Percentiles rank a stretch among this genome's conserved stretches.
These are phyloP conservation scores for Plasmopara muralis DNA, from an alignment of 352 stramenopile species.

Conservation along the genomic window DNA sequence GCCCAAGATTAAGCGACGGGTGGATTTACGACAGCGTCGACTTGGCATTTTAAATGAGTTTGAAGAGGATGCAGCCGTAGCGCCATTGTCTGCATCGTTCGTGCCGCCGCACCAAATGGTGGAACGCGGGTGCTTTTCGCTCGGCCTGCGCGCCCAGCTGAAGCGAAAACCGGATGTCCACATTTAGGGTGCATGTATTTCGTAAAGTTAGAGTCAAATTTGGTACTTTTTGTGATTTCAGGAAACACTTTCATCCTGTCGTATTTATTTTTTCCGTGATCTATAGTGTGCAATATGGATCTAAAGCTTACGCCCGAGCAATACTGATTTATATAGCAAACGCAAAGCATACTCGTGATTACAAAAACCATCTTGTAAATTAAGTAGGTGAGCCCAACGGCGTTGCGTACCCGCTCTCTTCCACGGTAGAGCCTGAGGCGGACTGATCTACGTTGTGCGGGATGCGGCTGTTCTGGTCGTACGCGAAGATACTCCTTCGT, in stretches of 20 bases:
- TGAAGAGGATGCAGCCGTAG: slow-evolving; percentile 25
- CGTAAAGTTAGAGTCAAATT: no score
- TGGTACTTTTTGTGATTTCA: no score
- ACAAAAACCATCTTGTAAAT: background rate
- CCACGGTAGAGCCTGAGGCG: slow-evolving; percentile 17
- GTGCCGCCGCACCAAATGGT: slow-evolving; percentile 71
- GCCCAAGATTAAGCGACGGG: slow-evolving; percentile 6
- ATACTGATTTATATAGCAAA: background rate
- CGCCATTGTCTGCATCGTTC: slow-evolving; percentile 50
- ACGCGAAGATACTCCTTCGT: slow-evolving; percentile 29
- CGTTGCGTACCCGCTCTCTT: slow-evolving; percentile 21
- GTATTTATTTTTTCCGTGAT: no score
- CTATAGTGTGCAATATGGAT: no score
- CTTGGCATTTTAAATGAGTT: slow-evolving; percentile 17
- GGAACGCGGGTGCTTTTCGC: slow-evolving; percentile 61
- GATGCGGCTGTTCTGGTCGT: slow-evolving; percentile 24
- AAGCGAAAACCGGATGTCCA: slow-evolving; percentile 43
- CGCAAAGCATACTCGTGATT: background rate
- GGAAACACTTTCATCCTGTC: no score
- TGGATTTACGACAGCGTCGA: slow-evolving; percentile 10
- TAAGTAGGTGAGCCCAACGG: slow-evolving; percentile 17
- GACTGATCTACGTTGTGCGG: slow-evolving; percentile 19
- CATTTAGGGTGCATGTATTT: slow-evolving; percentile 3
- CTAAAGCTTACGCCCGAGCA: no score
- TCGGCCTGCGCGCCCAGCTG: slow-evolving; percentile 60